Conservation (phyloP, 2,329 filamentous ascomycete species). For the Orbilia javanica region DNA sequence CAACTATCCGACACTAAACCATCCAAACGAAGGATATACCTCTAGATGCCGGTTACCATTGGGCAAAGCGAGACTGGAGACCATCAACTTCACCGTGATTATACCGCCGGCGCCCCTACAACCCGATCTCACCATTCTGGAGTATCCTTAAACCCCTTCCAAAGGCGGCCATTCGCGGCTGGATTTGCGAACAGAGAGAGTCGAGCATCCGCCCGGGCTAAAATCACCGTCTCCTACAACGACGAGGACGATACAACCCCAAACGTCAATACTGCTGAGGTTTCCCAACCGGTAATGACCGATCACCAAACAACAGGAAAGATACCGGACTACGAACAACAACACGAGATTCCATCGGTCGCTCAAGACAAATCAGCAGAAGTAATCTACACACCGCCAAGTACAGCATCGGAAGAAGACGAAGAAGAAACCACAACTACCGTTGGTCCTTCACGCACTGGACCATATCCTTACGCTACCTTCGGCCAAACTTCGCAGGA, state of each 20-base stretch:
- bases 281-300: conserved; percentile 48
- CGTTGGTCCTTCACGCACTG: conserved; percentile 8
- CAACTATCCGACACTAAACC: conserved; percentile 3
- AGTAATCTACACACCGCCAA: conserved; percentile 56
- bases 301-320: conserved; percentile 45
- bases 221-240: conserved; percentile 50
- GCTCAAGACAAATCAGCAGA: conserved; percentile 42
- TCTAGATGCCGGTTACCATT: conserved; percentile 58
- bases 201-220: conserved; percentile 47
- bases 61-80: conserved; percentile 51
- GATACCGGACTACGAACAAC: conserved; percentile 46
- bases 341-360: conserved; percentile 55
- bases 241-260: conserved; percentile 47
- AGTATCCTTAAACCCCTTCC: conserved; percentile 54
- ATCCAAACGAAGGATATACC: conserved; percentile 20
- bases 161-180: conserved; percentile 52
- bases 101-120: conserved; percentile 45
- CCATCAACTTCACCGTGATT: conserved; percentile 50
- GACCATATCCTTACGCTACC: conserved; percentile 41
- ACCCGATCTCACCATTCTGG: conserved; percentile 52
- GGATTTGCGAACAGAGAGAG: conserved; percentile 44
- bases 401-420: conserved; percentile 58
- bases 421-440: conserved; percentile 46
- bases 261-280: conserved; percentile 30
- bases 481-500: conserved; percentile 54